Conservation (phyloP, 2,329 filamentous ascomycete species). For the Trichophyton schoenleinii region DNA sequence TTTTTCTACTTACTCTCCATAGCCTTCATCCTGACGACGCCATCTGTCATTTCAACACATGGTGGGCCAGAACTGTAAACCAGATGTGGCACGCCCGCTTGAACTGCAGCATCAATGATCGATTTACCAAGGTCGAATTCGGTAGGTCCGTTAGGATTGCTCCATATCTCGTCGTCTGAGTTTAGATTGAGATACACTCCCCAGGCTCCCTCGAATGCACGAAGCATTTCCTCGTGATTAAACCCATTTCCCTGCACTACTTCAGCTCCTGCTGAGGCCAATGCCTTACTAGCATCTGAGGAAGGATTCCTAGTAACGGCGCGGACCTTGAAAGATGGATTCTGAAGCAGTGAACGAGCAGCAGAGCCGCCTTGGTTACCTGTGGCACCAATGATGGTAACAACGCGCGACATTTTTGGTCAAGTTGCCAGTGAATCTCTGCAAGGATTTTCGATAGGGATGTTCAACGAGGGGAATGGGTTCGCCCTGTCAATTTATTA, state of each 20-base stretch:
- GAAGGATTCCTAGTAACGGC: slow-evolving; percentile 38
- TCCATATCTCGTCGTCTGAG: neutral
- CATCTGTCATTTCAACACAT: neutral
- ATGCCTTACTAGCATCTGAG: slow-evolving; percentile 14
- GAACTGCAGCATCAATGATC: neutral
- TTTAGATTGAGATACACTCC: slow-evolving; percentile 18
- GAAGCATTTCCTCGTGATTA: slow-evolving; percentile 13
- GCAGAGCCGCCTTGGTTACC: slow-evolving; percentile 42
- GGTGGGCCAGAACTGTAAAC: too few relatives aligned
- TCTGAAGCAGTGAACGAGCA: slow-evolving; percentile 34
- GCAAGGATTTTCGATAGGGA: neutral
- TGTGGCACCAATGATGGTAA: slow-evolving; percentile 42
- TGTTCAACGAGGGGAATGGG: too few relatives aligned
- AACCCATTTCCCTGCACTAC: slow-evolving; percentile 18
- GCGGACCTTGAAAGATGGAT: slow-evolving; percentile 38
- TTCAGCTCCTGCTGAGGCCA: slow-evolving; percentile 17
- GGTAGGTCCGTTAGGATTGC: neutral
- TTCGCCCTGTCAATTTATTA: too few relatives aligned
- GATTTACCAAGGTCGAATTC: neutral
- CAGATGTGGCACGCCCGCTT: too few relatives aligned
- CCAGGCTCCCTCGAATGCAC: slow-evolving; percentile 17
- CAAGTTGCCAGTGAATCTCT: too few relatives aligned
- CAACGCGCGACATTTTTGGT: slow-evolving; percentile 11
- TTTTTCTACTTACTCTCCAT: neutral
- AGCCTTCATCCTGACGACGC: neutral